Conservation (phyloP, 2,329 filamentous ascomycete genomes). For the Neonectria sp. region DNA sequence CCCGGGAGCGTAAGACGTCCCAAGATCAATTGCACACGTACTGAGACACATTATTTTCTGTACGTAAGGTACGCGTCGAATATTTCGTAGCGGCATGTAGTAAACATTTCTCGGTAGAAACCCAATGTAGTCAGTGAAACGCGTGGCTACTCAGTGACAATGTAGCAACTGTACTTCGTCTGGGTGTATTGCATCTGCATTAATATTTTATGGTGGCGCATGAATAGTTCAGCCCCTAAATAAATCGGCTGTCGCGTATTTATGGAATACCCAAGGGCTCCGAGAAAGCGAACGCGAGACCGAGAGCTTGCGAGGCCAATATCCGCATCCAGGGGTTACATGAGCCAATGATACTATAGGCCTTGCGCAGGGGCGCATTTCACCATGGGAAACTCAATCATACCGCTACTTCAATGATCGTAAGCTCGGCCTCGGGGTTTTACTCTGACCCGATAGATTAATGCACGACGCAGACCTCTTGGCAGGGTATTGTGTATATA, state of each 20-base stretch:
- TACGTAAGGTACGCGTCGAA: too few relatives aligned
- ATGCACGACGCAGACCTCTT: neutral
- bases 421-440: neutral
- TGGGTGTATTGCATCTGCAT: neutral
- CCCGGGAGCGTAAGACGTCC: too few relatives aligned
- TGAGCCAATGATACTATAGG: neutral
- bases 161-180: neutral
- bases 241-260: neutral
- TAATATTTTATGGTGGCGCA: neutral
- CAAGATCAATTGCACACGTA: too few relatives aligned
- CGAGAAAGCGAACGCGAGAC: neutral
- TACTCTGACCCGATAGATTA: neutral
- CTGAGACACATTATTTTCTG: too few relatives aligned
- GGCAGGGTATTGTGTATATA: neutral
- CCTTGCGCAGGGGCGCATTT: neutral
- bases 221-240: neutral
- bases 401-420: neutral
- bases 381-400: neutral
- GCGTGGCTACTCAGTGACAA: too few relatives aligned
- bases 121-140: too few relatives aligned
- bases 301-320: neutral
- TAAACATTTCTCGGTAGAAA: too few relatives aligned
- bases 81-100: too few relatives aligned
- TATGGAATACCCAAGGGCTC: neutral
- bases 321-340: neutral